Evolutionary conservation across 2,329 filamentous ascomycete species (phyloP), one percentile per base, ranked within the genome.

Genomic region (Pseudogymnoascus sp.): DNA sequence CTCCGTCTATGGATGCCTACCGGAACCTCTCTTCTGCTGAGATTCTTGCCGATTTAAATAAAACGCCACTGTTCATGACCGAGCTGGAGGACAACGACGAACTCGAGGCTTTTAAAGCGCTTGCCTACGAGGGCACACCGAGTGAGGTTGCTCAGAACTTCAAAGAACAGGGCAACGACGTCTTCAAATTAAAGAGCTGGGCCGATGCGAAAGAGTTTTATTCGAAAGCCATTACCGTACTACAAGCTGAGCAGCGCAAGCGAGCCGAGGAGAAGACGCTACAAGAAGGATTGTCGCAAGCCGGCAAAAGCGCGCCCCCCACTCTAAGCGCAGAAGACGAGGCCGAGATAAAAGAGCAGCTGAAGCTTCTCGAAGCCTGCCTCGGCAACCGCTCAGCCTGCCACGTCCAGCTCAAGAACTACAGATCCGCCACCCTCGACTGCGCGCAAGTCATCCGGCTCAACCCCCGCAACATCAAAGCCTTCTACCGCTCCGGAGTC

Each of bases 11-110:
- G 77, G 81, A 81, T 16, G 79, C 79, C 2, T 75, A 83, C 47
- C 80, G 79, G 63, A 77, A 79, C 61, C 79, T 84, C 69, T 79
- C 79, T 4, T 77, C 77, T 0, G 83, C 86, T 57, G 83, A 89
- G 66, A 75, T 89, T 36, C 70, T 86, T 39, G 76, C 79, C 54
- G 83, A 87, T 68, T 78, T 90, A 75, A 88, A 88, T 70, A 84
- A 85, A 65, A 81, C 83, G 57, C 94, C 94, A 6, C 82, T 99
- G 37, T 99, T 99, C 80, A 99, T 99, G 94, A 97, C 92, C 30
- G 87, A 90, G 67, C 81, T 97, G 35, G 90, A 90, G 68, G 89
- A 95, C 65, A 96, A 96, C 70, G 80, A 88, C 64, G 86, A 89
- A 67, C 79, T 96, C 0, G 92, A 95, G 68, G 95, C 94, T 0